phyloP scores from a whole-genome alignment of 2,329 filamentous ascomycete species.

The Myriosclerotinia scirpicola region DNA sequence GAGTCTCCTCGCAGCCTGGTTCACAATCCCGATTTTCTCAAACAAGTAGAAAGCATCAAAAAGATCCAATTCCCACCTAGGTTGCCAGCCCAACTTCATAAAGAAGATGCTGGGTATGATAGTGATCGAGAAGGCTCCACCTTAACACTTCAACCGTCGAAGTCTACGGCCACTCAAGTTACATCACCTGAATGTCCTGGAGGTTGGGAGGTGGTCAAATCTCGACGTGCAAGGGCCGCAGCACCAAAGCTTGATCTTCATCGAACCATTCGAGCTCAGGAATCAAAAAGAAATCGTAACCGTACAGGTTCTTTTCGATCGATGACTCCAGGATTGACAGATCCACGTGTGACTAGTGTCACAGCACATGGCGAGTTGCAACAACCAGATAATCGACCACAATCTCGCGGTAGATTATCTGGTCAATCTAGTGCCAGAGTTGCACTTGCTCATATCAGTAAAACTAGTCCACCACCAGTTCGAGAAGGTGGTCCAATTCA shows the following conservation, averaged over 20 bases:
- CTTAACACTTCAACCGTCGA: constrained; percentile 27
- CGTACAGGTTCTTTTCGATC: constrained; percentile 49
- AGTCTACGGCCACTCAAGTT: not conserved
- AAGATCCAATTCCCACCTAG: constrained; percentile 28
- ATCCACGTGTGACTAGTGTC: constrained; percentile 35
- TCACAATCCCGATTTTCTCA: constrained; percentile 29
- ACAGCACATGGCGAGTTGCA: constrained; percentile 34
- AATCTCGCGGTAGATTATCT: constrained; percentile 35
- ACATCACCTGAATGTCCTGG: constrained; percentile 25
- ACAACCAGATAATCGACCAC: constrained; percentile 25
- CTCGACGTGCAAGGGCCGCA: constrained; percentile 27
- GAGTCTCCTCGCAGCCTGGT: constrained; percentile 36
- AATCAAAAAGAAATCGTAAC: constrained; percentile 47
- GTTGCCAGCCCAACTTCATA: constrained; percentile 26
- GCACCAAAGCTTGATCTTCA: constrained; percentile 41
- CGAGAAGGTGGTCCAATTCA: constrained; percentile 38
- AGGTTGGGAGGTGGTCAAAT: constrained; percentile 32
- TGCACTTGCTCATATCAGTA: constrained; percentile 47
- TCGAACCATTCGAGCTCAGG: constrained; percentile 45
- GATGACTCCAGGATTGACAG: constrained; percentile 34
- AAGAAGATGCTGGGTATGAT: constrained; percentile 37
- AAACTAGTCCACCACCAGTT: constrained; percentile 41
- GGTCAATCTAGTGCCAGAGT: constrained; percentile 45
- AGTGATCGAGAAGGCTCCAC: constrained; percentile 36
- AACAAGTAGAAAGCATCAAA: constrained; percentile 23